A percentile compares a stretch with the other conserved stretches of the same genome.
phyloP scores from a whole-genome alignment of 768 basidiomycete species.

The Cyclocybe cylindracea region DNA sequence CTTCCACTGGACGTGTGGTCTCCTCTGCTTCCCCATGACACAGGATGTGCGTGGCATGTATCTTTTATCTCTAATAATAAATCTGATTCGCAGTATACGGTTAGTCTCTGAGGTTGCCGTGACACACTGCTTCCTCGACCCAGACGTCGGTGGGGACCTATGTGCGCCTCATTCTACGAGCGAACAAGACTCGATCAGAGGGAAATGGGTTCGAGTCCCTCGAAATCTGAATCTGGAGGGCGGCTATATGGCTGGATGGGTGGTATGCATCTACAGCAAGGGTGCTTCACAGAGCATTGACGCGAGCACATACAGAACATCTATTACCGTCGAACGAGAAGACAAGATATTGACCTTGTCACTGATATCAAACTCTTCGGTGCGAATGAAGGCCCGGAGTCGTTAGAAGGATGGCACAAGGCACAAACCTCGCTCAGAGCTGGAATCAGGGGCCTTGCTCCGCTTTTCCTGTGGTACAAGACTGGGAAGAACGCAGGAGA shows the following conservation, averaged over 20 bases:
- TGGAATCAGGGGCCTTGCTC: slow-evolving; percentile 56
- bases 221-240: slow-evolving; percentile 73
- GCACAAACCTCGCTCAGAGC: slow-evolving; percentile 62
- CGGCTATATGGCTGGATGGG: slow-evolving; percentile 53
- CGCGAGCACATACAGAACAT: slow-evolving; percentile 42
- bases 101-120: slow-evolving; percentile 83
- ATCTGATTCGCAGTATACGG: slow-evolving; percentile 1
- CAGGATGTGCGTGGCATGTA: slow-evolving; percentile 56
- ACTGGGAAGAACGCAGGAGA: slow-evolving; percentile 62
- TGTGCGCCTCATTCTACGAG: slow-evolving; percentile 71
- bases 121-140: slow-evolving; percentile 65
- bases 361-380: slow-evolving; percentile 70
- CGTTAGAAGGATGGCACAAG: slow-evolving; percentile 61
- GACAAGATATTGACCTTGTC: slow-evolving; percentile 80
- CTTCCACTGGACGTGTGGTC: slow-evolving; percentile 82
- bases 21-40: slow-evolving; percentile 73
- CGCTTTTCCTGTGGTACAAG: slow-evolving; percentile 80
- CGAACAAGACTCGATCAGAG: slow-evolving; percentile 74
- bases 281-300: not conserved
- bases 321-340: slow-evolving; percentile 84
- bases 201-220: slow-evolving; percentile 89
- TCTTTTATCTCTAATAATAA: not conserved
- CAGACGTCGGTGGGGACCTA: slow-evolving; percentile 52
- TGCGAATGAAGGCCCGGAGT: slow-evolving; percentile 50
- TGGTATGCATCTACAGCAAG: slow-evolving; percentile 39